Evolutionary conservation across 306 rosid genomes (phyloP).

Genomic region (Citrullus amarus): DNA sequence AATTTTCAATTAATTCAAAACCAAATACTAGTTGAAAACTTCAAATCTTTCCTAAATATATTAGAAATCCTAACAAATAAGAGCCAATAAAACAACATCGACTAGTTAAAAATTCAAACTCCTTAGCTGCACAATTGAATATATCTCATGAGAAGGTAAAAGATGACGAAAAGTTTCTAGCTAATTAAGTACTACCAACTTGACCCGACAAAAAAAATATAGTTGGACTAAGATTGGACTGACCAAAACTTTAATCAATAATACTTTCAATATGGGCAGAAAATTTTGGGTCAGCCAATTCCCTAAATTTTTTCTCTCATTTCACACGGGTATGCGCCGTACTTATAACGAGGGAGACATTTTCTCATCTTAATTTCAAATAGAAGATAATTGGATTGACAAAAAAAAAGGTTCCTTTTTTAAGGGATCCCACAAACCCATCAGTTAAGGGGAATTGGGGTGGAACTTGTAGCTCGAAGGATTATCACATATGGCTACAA

Average conservation of each 20-base stretch:
- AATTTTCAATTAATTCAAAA: not conserved
- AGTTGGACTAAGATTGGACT: not conserved
- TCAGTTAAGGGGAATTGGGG: too few species aligned
- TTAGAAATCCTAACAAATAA: not conserved
- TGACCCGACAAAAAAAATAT: not conserved
- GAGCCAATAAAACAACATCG: not conserved
- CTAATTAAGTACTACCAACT: not conserved
- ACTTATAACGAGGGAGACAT: too few species aligned
- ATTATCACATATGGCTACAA: too few species aligned
- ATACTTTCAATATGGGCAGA: too few species aligned
- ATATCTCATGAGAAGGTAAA: not conserved
- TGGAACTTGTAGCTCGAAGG: too few species aligned
- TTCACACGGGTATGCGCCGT: too few species aligned
- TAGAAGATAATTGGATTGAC: too few species aligned
- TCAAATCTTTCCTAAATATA: not conserved
- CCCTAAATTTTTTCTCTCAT: too few species aligned
- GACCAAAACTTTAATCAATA: not conserved
- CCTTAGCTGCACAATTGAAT: not conserved
- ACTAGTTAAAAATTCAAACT: not conserved
- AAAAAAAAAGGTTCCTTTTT: too few species aligned
- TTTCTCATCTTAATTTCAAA: too few species aligned
- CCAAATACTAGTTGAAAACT: not conserved
- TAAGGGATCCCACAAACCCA: too few species aligned
- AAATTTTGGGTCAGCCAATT: too few species aligned
- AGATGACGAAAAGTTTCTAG: not conserved